Base-by-base conservation (phyloP, 1,139 yeast genomes). In the Casaregolazyma suthepensis region DNA sequence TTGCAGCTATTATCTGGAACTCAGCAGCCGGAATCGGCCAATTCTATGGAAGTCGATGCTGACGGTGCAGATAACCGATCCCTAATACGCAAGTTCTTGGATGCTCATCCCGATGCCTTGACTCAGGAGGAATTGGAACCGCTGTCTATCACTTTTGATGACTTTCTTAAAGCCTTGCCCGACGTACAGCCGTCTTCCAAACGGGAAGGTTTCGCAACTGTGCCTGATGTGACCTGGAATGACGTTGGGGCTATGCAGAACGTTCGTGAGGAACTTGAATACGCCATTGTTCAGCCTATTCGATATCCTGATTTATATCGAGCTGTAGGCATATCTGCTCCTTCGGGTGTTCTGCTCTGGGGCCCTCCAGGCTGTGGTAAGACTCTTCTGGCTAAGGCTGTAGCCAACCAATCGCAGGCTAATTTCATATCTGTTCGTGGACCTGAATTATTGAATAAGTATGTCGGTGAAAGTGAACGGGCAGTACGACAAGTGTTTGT, bases 321-420 rank as follows among this genome's bases (percentile, higher is more conserved):
- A 59, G 83, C 85, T 59, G 97, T 93, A 9, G 99, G 99, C 69
- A 91, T 93, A 42, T 82, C 90, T 52, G 96, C 97, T 0, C 98
- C 99, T 1, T 91, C 97, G 0, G 99, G 99, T 53, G 99, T 93
- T 0, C 73, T 93, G 19, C 79, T 93, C 76, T 93, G 99, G 99
- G 99, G 99, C 0, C 99, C 99, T 1, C 99, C 99, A 1, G 99
- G 99, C 20, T 93, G 98, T 74, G 99, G 99, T 77, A 93, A 93
- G 67, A 93, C 99, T 0, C 75, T 93, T 54, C 75, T 93, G 50
- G 99, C 98, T 1, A 93, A 93, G 66, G 99, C 98, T 0, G 98
- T 93, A 10, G 99, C 99, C 13, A 91, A 93, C 67, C 98, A 93
- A 70, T 88, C 96, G 1, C 80, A 95, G 53, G 98, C 98, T 7